phyloP scores from a whole-genome alignment of 1,284 basidiomycete genomes.

The Moniliella sp. region DNA sequence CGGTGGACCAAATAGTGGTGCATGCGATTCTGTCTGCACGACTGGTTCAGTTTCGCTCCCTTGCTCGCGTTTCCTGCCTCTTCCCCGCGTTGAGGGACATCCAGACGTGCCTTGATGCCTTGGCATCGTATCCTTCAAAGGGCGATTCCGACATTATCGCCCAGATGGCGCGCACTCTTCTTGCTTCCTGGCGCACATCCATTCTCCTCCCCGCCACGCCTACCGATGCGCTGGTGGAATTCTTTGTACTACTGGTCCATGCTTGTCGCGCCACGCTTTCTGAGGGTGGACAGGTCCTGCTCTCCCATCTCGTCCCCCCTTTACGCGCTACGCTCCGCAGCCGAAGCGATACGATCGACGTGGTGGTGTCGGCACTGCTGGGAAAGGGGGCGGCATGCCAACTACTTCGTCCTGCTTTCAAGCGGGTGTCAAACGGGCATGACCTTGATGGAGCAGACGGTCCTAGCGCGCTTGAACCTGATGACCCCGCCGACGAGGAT shows the following conservation, averaged over 20 bases:
- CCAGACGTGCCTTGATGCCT: too few relatives aligned
- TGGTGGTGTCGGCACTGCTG: conserved; percentile 23
- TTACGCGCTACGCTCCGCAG: conserved; percentile 18
- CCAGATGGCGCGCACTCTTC: conserved; percentile 45
- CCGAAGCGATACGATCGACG: conserved; percentile 21
- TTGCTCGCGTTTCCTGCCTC: too few relatives aligned
- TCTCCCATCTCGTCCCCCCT: conserved; percentile 36
- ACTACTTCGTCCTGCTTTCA: conserved; percentile 20
- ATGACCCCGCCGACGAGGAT: conserved; percentile 2
- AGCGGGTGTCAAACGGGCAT: conserved; percentile 1
- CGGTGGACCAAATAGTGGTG: too few relatives aligned
- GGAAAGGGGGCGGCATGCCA: conserved; percentile 23
- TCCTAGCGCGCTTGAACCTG: conserved; percentile 1
- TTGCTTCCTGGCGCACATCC: conserved; percentile 85
- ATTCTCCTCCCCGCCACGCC: too few relatives aligned
- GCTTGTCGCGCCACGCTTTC: conserved; percentile 65
- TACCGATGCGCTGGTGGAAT: conserved; percentile 70
- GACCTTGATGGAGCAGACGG: neutral
- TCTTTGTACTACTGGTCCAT: conserved; percentile 85
- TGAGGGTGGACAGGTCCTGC: conserved; percentile 74
- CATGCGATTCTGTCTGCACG: too few relatives aligned
- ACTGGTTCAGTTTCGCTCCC: too few relatives aligned
- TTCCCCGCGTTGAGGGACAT: too few relatives aligned
- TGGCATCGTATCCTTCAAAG: too few relatives aligned
- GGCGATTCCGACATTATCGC: too few relatives aligned